phyloP scores from a whole-genome alignment of 2,329 filamentous ascomycete genomes.

The Graphilbum ipis-grandicollis region DNA sequence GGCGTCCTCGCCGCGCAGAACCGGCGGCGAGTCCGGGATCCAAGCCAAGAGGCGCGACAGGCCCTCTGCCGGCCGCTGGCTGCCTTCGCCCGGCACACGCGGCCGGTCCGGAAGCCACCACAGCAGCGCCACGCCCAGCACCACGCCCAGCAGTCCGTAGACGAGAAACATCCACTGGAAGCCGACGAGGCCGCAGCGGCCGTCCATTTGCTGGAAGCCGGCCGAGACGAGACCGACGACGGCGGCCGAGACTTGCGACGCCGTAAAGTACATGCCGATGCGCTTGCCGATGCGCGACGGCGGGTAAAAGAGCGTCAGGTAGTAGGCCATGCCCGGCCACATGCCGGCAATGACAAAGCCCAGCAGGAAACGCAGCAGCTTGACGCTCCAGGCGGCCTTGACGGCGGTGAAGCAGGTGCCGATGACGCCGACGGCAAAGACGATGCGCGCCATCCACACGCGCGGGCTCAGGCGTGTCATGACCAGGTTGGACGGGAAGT shows the following conservation, averaged over 20 bases:
- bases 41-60: slow-evolving; percentile 39
- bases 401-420: slow-evolving; percentile 73
- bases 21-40: slow-evolving; percentile 53
- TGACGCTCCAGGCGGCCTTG: slow-evolving; percentile 67
- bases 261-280: slow-evolving; percentile 76
- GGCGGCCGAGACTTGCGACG: slow-evolving; percentile 72
- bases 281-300: slow-evolving; percentile 73
- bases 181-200: slow-evolving; percentile 54
- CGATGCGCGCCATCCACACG: slow-evolving; percentile 84
- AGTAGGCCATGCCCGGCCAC: slow-evolving; percentile 93
- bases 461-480: slow-evolving; percentile 76
- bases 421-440: slow-evolving; percentile 71
- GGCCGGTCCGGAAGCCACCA: slow-evolving; percentile 89
- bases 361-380: slow-evolving; percentile 71
- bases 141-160: slow-evolving; percentile 59
- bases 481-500: slow-evolving; percentile 72
- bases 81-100: slow-evolving; percentile 48
- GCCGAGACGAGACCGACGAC: slow-evolving; percentile 82
- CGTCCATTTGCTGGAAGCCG: slow-evolving; percentile 85
- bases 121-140: slow-evolving; percentile 55
- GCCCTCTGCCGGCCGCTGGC: slow-evolving; percentile 24
- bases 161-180: slow-evolving; percentile 89
- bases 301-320: slow-evolving; percentile 81
- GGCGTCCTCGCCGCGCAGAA: slow-evolving; percentile 60
- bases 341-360: slow-evolving; percentile 81